Evolutionary conservation across 495 filamentous ascomycete genomes (phyloP).

Genomic region (Trichoderma erinaceum): DNA sequence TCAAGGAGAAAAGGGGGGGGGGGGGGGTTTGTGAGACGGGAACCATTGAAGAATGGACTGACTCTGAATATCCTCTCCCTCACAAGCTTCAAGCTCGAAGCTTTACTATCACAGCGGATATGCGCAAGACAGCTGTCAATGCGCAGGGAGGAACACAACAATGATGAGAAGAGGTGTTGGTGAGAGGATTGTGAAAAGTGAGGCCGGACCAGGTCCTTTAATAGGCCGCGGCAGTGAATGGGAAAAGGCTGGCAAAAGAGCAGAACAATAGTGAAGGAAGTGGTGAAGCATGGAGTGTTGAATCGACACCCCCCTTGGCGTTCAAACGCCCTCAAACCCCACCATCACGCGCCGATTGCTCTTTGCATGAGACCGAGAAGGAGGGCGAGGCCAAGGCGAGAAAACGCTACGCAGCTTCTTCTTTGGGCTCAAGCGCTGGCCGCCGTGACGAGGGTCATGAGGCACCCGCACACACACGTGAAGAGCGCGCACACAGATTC

Average conservation of each 20-base stretch:
- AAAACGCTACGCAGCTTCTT: constrained; percentile 8
- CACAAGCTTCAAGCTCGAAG: neutral
- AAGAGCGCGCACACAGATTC: constrained; percentile 1
- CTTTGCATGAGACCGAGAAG: constrained; percentile 8
- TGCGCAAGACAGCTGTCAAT: neutral
- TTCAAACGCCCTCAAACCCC: neutral
- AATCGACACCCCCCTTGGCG: constrained; percentile 9
- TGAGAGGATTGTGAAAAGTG: constrained; percentile 12
- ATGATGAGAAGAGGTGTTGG: constrained; percentile 1
- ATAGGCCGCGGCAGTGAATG: constrained; percentile 3
- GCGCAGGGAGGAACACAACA: neutral
- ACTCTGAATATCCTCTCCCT: constrained; percentile 11
- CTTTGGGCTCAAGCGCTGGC: constrained; percentile 12
- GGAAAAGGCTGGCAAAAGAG: neutral
- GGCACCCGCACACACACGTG: constrained; percentile 4
- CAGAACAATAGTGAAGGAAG: neutral
- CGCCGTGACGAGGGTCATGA: constrained; percentile 13
- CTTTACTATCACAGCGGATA: neutral
- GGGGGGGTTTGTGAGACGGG: neutral
- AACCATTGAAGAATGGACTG: constrained; percentile 1
- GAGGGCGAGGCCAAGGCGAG: constrained; percentile 9
- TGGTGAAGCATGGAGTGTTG: constrained; percentile 10
- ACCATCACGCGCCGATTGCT: constrained; percentile 12
- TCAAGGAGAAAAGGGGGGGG: neutral
- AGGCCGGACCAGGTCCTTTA: constrained; percentile 3